phyloP scores from a whole-genome alignment of 228 moss, liverwort and hornwort species.

The Sphagnum fallax region DNA sequence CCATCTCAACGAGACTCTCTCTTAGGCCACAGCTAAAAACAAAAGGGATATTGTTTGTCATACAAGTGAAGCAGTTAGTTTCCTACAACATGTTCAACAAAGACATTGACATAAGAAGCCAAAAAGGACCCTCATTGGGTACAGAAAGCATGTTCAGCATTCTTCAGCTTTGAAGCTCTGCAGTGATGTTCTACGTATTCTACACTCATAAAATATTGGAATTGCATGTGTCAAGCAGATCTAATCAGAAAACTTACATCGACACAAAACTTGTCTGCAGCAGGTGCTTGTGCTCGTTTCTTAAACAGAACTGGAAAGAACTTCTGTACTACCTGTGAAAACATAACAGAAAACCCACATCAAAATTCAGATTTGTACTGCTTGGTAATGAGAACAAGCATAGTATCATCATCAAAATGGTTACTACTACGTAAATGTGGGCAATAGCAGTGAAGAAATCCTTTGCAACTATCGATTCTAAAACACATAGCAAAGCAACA shows the following conservation, averaged over 20 bases:
- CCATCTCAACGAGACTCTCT: background rate
- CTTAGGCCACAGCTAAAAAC: background rate
- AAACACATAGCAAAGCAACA: too few species aligned
- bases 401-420: too few species aligned
- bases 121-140: background rate
- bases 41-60: background rate
- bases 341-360: constrained; percentile 4
- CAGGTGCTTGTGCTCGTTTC: constrained; percentile 4
- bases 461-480: too few species aligned
- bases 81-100: too few species aligned
- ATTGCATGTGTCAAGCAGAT: background rate
- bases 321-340: constrained; percentile 26
- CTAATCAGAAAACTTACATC: background rate
- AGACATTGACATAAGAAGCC: background rate
- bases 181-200: too few species aligned
- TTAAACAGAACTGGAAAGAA: constrained; percentile 31
- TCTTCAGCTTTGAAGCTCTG: background rate
- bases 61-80: background rate
- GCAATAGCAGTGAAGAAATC: too few species aligned
- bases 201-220: background rate
- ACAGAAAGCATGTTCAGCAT: background rate
- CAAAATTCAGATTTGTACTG: too few species aligned
- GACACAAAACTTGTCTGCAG: background rate
- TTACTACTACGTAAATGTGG: too few species aligned
- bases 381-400: too few species aligned